These are phyloP conservation scores for Yamadazyma endophytica DNA, from an alignment of 805 yeast genomes.

Conservation along the genomic window DNA sequence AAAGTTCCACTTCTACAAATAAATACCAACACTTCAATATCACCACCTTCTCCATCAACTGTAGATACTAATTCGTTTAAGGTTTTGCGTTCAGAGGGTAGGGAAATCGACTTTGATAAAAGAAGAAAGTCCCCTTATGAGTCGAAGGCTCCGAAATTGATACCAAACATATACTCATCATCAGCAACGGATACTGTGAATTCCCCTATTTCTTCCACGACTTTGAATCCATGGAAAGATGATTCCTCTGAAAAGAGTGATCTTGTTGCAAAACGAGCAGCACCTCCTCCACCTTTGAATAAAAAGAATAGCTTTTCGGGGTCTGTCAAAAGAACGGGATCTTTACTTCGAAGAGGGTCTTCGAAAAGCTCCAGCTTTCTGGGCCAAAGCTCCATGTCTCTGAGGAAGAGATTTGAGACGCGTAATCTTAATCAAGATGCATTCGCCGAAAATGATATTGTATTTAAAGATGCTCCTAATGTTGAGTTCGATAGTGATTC, in stretches of 20 bases:
- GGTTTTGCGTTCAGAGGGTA: constrained; percentile 59
- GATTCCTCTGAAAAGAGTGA: constrained; percentile 10
- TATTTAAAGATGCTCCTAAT: constrained; percentile 71
- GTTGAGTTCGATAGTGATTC: constrained; percentile 18
- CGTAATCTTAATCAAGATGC: constrained; percentile 31
- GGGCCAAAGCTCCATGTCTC: constrained; percentile 4
- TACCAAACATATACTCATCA: constrained; percentile 31
- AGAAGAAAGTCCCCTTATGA: constrained; percentile 72
- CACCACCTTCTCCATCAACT: constrained; percentile 1
- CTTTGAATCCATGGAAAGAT: constrained; percentile 25
- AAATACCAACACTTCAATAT: constrained; percentile 5
- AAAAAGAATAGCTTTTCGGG: constrained; percentile 8
- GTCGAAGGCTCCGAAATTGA: constrained; percentile 37
- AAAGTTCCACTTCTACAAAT: constrained; percentile 12
- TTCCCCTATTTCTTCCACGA: constrained; percentile 35
- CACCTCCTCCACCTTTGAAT: constrained; percentile 62
- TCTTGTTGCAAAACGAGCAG: constrained; percentile 64
- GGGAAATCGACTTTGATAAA: constrained; percentile 79
- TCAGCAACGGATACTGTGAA: constrained; percentile 22
- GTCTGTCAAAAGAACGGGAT: constrained; percentile 4
- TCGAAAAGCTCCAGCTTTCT: constrained; percentile 10
- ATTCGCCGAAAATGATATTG: constrained; percentile 67
- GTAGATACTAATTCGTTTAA: constrained; percentile 45
- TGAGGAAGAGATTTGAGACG: constrained; percentile 8
- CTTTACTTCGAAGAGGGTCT: constrained; percentile 6